Evolutionary conservation across 2,329 filamentous ascomycete genomes (phyloP).

Genomic region (Harringtonia aguacate): DNA sequence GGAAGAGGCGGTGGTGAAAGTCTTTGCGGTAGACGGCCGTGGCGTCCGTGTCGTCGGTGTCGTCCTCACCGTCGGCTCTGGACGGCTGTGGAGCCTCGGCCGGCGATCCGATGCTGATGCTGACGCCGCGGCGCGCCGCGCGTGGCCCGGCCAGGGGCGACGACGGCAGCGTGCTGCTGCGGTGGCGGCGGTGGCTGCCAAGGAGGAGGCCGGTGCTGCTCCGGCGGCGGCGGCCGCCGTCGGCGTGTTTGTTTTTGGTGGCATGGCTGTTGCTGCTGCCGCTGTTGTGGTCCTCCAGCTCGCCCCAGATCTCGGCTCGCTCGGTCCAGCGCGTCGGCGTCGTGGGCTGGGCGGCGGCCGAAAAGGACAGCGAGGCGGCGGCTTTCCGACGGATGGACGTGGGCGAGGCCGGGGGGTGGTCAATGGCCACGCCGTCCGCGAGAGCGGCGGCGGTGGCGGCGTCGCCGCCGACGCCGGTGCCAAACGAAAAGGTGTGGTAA

Average conservation of each 20-base stretch:
- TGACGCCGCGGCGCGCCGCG: slow-evolving; percentile 18
- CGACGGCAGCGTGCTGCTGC: slow-evolving; percentile 36
- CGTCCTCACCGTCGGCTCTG: no score
- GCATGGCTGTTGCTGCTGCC: slow-evolving; percentile 17
- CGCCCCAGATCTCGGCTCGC: slow-evolving; percentile 75
- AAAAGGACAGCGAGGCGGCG: slow-evolving; percentile 8
- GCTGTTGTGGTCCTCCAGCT: slow-evolving; percentile 64
- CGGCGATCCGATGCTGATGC: slow-evolving; percentile 17
- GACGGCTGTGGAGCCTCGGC: background rate
- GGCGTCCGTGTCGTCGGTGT: background rate
- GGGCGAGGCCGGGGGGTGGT: slow-evolving; percentile 1
- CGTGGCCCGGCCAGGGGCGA: slow-evolving; percentile 12
- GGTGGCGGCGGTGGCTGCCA: slow-evolving; percentile 23
- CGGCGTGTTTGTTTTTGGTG: no score
- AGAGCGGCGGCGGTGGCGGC: background rate
- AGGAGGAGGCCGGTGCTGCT: slow-evolving; percentile 16
- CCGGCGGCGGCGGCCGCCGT: slow-evolving; percentile 23
- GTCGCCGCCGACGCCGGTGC: background rate
- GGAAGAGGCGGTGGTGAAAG: no score
- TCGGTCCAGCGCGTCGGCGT: slow-evolving; percentile 43
- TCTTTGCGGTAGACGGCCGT: no score
- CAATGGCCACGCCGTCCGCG: background rate
- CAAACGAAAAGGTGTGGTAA: slow-evolving; percentile 37
- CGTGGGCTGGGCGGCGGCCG: background rate
- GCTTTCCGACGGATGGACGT: slow-evolving; percentile 25